Percentiles rank a stretch among this genome's conserved stretches.
These are phyloP conservation scores for Scopulariopsis brevicaulis DNA, from an alignment of 2,329 filamentous ascomycete genomes.

Conservation along the genomic window DNA sequence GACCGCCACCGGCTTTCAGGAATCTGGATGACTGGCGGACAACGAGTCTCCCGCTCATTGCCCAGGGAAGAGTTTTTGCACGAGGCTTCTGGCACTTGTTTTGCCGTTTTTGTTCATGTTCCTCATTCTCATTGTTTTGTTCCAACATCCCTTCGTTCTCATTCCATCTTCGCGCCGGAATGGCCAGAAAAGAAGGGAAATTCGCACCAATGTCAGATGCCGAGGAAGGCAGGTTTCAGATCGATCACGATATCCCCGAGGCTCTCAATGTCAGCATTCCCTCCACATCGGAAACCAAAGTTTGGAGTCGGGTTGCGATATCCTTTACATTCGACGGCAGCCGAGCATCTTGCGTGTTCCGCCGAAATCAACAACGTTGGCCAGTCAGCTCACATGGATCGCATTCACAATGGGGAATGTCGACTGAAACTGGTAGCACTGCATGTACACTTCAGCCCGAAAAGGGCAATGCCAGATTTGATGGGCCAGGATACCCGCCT, in stretches of 20 bases:
- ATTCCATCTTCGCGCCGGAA: neutral
- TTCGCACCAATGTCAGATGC: neutral
- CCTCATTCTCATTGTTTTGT: neutral
- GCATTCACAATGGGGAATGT: neutral
- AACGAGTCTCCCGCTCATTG: neutral
- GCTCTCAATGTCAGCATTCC: neutral
- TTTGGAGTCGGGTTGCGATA: neutral
- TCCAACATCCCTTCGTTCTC: neutral
- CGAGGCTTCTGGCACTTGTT: neutral
- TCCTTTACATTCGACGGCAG: neutral
- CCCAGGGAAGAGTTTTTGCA: neutral
- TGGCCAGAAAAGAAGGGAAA: neutral
- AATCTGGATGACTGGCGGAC: neutral
- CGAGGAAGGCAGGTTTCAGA: neutral
- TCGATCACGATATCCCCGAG: neutral
- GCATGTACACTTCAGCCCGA: neutral
- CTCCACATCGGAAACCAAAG: neutral
- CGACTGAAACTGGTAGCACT: neutral
- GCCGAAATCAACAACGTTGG: neutral
- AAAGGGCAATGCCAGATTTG: neutral
- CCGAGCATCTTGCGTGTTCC: neutral
- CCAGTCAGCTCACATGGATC: neutral
- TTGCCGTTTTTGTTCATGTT: neutral
- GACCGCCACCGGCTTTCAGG: neutral
- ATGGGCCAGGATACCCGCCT: neutral